Evolutionary conservation across 495 filamentous ascomycete species (phyloP).

Genomic region (Aspergillus cristatus): DNA sequence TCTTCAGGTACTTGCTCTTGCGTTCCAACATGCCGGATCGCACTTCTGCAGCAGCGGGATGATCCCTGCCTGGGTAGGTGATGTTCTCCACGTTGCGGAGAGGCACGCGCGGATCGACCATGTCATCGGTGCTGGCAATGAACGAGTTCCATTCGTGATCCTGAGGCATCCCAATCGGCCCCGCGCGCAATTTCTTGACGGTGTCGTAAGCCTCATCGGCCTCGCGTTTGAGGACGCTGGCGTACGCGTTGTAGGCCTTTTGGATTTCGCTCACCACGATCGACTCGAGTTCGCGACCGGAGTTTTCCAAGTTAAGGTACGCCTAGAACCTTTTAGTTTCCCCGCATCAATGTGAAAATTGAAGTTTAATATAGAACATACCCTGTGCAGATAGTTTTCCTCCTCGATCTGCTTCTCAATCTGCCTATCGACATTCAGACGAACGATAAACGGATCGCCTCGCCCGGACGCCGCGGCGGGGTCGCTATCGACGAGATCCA

Average conservation of each 20-base stretch:
- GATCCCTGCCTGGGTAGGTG: slow-evolving; percentile 85
- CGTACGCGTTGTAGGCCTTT: slow-evolving; percentile 89
- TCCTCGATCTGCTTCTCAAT: slow-evolving; percentile 90
- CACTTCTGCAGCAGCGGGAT: slow-evolving; percentile 79
- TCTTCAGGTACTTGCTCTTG: slow-evolving; percentile 98
- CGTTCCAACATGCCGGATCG: slow-evolving; percentile 85
- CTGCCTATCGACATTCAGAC: slow-evolving; percentile 75
- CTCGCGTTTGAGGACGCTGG: slow-evolving; percentile 80
- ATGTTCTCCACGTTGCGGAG: slow-evolving; percentile 74
- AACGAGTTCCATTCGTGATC: slow-evolving; percentile 87
- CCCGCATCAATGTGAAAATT: too few species aligned
- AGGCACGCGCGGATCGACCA: slow-evolving; percentile 78
- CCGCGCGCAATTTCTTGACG: slow-evolving; percentile 71
- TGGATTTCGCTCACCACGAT: slow-evolving; percentile 97
- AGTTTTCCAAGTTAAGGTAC: slow-evolving; percentile 88
- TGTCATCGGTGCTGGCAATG: slow-evolving; percentile 70
- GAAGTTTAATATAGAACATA: too few species aligned
- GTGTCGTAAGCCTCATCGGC: slow-evolving; percentile 70
- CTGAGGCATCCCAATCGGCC: slow-evolving; percentile 80
- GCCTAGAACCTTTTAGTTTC: slow-evolving; percentile 45
- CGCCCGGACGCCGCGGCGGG: slow-evolving; percentile 67
- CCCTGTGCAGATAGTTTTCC: slow-evolving; percentile 92
- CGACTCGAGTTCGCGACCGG: slow-evolving; percentile 85
- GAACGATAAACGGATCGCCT: slow-evolving; percentile 82
- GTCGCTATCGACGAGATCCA: slow-evolving; percentile 69